phyloP scores from a whole-genome alignment of 306 rosid genomes.

The Pterocarpus macrocarpus region DNA sequence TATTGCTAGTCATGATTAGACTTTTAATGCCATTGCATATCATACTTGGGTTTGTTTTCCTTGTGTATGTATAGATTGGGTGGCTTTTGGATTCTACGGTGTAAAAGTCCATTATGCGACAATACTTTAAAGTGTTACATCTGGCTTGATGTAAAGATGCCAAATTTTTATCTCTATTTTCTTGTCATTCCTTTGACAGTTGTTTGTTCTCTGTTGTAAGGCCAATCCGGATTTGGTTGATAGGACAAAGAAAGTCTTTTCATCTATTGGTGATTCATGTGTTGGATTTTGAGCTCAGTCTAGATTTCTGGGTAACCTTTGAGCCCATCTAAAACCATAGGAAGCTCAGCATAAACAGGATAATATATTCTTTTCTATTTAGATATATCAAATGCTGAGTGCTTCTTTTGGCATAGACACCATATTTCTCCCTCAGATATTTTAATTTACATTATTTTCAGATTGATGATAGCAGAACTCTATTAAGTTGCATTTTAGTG shows the following conservation, averaged over 20 bases:
- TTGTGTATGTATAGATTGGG: neutral
- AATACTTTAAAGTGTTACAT: neutral
- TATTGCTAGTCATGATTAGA: neutral
- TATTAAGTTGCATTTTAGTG: slow-evolving; percentile 8
- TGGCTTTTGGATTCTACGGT: slow-evolving; percentile 1
- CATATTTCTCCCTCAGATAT: neutral
- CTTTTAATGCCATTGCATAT: neutral
- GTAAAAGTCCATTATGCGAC: neutral
- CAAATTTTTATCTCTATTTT: neutral
- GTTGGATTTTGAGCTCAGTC: slow-evolving; percentile 18
- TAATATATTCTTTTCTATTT: neutral
- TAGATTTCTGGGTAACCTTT: neutral
- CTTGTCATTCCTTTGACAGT: slow-evolving; percentile 2
- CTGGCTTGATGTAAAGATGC: neutral
- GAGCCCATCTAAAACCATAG: neutral
- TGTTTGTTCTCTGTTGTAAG: neutral
- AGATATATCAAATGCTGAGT: slow-evolving; percentile 19
- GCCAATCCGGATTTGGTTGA: slow-evolving; percentile 30
- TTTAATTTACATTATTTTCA: neutral
- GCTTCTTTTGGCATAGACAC: slow-evolving; percentile 9
- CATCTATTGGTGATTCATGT: neutral
- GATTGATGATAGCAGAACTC: neutral
- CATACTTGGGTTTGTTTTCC: slow-evolving; percentile 9
- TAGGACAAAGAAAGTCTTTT: neutral
- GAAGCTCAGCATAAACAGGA: neutral